phyloP scores from a whole-genome alignment of 2,329 filamentous ascomycete genomes.

The Cordyceps tenuipes region DNA sequence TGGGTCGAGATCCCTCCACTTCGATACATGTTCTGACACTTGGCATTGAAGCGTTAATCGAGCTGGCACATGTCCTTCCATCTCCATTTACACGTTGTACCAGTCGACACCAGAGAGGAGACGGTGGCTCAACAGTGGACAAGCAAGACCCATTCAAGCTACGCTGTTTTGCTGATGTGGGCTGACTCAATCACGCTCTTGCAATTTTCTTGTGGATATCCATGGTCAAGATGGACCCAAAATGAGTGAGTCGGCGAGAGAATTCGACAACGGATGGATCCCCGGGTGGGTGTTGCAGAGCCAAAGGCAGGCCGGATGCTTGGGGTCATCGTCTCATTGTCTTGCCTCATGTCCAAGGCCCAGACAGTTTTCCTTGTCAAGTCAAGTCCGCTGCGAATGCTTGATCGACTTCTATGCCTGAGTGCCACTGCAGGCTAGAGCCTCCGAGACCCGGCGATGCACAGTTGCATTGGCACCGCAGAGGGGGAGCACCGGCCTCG shows the following conservation, averaged over 20 bases:
- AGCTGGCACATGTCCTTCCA: not conserved
- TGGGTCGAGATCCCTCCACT: slow-evolving; percentile 9
- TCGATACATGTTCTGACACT: not conserved
- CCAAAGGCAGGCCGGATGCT: not conserved
- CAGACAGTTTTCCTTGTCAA: not conserved
- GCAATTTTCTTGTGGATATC: slow-evolving; percentile 3
- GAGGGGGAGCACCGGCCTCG: not conserved
- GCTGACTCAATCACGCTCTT: not conserved
- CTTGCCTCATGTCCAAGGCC: not conserved
- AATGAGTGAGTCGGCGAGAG: not conserved
- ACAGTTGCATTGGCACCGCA: not conserved
- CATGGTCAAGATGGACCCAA: not conserved
- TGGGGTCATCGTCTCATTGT: not conserved
- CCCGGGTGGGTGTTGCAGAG: not conserved
- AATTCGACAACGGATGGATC: not conserved
- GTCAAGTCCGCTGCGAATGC: not conserved
- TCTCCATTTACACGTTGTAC: not conserved
- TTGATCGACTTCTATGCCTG: not conserved
- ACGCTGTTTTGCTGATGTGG: slow-evolving; percentile 8
- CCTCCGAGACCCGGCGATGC: not conserved
- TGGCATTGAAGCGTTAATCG: not conserved
- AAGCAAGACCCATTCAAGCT: not conserved
- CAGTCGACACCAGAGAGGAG: not conserved
- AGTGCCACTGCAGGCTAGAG: not conserved
- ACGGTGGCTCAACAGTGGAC: not conserved